Conservation (phyloP, 1,284 basidiomycete species). For the Microbotryum intermedium region DNA sequence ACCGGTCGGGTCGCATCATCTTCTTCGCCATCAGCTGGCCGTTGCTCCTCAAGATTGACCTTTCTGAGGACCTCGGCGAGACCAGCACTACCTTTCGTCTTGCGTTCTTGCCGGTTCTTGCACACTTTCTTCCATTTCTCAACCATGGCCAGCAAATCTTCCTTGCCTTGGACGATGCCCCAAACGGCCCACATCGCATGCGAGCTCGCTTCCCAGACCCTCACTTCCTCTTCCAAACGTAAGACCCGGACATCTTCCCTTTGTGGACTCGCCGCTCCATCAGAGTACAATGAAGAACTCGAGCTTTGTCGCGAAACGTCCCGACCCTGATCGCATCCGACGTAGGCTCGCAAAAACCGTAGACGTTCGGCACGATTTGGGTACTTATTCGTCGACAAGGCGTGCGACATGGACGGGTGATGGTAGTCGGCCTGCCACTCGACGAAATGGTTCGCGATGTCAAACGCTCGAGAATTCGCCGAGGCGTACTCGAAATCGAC, state of each 20-base stretch:
- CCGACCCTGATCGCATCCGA: conserved; percentile 38
- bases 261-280: not conserved
- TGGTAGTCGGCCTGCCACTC: conserved; percentile 89
- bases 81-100: not conserved
- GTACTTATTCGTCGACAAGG: conserved; percentile 62
- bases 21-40: not conserved
- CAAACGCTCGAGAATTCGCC: conserved; percentile 78
- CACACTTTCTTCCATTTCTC: conserved; percentile 25
- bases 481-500: conserved; percentile 93
- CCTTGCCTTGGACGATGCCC: conserved; percentile 81
- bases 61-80: not conserved
- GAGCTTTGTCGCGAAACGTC: not conserved
- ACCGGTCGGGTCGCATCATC: not conserved
- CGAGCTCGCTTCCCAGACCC: conserved; percentile 73
- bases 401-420: conserved; percentile 57
- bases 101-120: not conserved
- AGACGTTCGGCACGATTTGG: conserved; percentile 62
- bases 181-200: conserved; percentile 86
- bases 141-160: conserved; percentile 49
- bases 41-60: not conserved
- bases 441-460: conserved; percentile 92
- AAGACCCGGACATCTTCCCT: conserved; percentile 28
- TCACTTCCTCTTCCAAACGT: conserved; percentile 63
- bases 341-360: conserved; percentile 76
- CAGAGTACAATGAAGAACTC: not conserved